phyloP scores from a whole-genome alignment of 2,329 filamentous ascomycete species.

The Fusarium solani-melongenae region DNA sequence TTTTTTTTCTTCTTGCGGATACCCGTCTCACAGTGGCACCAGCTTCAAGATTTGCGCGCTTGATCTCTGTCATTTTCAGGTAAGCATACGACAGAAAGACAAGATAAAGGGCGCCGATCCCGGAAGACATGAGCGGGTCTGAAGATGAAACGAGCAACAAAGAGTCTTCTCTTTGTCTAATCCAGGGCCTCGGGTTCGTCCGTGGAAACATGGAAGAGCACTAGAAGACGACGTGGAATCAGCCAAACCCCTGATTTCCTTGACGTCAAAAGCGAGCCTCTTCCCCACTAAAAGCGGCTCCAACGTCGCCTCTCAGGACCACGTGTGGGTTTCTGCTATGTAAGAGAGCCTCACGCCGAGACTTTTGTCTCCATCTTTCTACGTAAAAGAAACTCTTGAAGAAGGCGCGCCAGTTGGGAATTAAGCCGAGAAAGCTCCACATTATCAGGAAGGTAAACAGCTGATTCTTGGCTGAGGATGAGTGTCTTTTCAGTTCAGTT shows the following conservation, averaged over 20 bases:
- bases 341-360: conserved; percentile 24
- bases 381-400: conserved; percentile 38
- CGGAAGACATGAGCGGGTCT: neutral
- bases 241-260: conserved; percentile 9
- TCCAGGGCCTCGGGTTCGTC: neutral
- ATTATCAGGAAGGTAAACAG: neutral
- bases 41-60: neutral
- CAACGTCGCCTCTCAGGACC: conserved; percentile 16
- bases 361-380: conserved; percentile 33
- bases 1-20: neutral
- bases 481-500: neutral
- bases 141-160: neutral
- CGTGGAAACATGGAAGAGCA: conserved; percentile 11
- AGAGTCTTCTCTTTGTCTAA: neutral
- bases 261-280: conserved; percentile 24
- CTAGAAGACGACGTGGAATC: conserved; percentile 9
- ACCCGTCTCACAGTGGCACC: neutral
- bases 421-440: conserved; percentile 15
- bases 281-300: conserved; percentile 14
- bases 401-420: conserved; percentile 7
- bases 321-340: conserved; percentile 19
- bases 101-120: conserved; percentile 5
- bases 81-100: neutral
- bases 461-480: neutral
- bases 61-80: neutral